A percentile compares a stretch with the other conserved stretches of the same genome.
Conservation (phyloP, 2,329 filamentous ascomycete genomes). For the Colletotrichum abscissum region DNA sequence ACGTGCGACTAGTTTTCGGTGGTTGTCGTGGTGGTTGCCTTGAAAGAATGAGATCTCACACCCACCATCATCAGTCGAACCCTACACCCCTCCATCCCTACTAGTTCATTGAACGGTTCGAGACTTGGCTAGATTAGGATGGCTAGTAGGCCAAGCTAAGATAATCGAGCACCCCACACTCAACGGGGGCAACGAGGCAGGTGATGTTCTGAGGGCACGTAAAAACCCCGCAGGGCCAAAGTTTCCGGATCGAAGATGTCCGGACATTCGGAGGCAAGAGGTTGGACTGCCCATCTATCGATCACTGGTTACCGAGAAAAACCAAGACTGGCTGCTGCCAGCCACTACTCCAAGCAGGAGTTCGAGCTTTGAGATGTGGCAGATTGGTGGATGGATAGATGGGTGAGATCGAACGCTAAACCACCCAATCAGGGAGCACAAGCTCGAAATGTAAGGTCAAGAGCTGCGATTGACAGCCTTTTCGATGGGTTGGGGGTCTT, state of each 20-base stretch:
- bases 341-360: background rate
- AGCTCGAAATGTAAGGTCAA: background rate
- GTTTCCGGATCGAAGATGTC: background rate
- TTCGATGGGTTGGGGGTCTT: constrained; percentile 14
- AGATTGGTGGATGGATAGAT: constrained; percentile 9
- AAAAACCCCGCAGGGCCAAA: constrained; percentile 18
- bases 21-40: background rate
- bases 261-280: background rate
- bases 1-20: constrained; percentile 7
- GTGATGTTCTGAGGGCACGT: constrained; percentile 15
- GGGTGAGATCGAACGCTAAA: constrained; percentile 9
- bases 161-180: constrained; percentile 23
- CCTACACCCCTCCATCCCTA: constrained; percentile 26
- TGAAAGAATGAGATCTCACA: constrained; percentile 9
- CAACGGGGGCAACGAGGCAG: constrained; percentile 16
- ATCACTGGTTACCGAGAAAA: background rate
- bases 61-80: constrained; percentile 8
- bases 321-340: background rate
- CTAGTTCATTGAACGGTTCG: constrained; percentile 31
- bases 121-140: constrained; percentile 31
- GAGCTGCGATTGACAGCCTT: constrained; percentile 5
- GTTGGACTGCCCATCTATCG: background rate
- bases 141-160: constrained; percentile 14
- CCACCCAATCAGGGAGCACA: background rate
- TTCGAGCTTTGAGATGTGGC: constrained; percentile 9